phyloP scores from a whole-genome alignment of 1,284 basidiomycete species.

The Leccinum huronense region DNA sequence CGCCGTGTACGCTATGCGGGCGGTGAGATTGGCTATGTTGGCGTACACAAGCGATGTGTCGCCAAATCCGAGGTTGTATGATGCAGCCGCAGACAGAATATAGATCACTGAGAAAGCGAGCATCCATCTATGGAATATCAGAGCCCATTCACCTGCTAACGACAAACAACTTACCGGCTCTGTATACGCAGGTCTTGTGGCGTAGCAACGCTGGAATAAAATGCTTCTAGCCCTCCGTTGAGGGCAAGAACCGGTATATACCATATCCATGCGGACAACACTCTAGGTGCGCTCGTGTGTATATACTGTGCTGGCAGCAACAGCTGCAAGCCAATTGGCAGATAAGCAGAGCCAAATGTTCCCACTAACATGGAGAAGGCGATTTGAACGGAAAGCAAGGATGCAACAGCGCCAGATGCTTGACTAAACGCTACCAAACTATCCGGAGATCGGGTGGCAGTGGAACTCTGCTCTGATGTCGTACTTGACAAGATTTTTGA shows the following conservation, averaged over 20 bases:
- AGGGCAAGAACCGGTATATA: constrained; percentile 86
- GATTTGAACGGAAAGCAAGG: constrained; percentile 68
- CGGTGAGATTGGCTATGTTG: constrained; percentile 64
- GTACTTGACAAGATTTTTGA: constrained; percentile 57
- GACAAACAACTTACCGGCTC: constrained; percentile 47
- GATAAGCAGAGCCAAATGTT: constrained; percentile 72
- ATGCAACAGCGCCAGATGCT: constrained; percentile 43
- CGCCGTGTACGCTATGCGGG: constrained; percentile 55
- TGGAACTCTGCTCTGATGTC: constrained; percentile 6
- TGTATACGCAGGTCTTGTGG: constrained; percentile 63
- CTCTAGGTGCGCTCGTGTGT: constrained; percentile 67
- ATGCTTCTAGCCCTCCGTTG: constrained; percentile 89
- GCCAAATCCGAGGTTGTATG: constrained; percentile 53
- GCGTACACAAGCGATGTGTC: constrained; percentile 76
- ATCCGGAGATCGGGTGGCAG: neutral
- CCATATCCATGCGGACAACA: constrained; percentile 76
- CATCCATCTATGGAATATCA: constrained; percentile 54
- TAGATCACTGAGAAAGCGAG: constrained; percentile 63
- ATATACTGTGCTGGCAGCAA: constrained; percentile 74
- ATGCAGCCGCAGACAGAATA: constrained; percentile 49
- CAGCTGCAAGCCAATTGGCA: constrained; percentile 65
- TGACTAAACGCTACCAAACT: constrained; percentile 28
- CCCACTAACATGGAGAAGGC: constrained; percentile 72
- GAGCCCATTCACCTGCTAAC: constrained; percentile 7
- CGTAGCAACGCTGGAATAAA: constrained; percentile 76